A percentile compares a stretch with the other conserved stretches of the same genome.
phyloP scores from a whole-genome alignment of 1,284 basidiomycete genomes.

The Clitocybe nebularis region DNA sequence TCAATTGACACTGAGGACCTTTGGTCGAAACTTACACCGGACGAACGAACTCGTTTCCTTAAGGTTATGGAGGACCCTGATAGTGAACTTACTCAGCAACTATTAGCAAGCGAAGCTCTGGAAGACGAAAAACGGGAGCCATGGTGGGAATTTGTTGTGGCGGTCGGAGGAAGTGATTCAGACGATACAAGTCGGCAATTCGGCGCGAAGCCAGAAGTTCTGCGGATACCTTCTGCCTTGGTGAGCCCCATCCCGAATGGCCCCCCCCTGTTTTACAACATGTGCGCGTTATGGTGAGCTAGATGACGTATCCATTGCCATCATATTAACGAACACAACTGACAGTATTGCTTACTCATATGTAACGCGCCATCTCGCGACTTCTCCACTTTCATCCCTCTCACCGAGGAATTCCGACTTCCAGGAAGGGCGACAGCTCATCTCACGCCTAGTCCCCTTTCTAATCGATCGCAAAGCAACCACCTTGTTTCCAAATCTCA shows the following conservation, averaged over 20 bases:
- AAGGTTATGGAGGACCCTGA: slow-evolving; percentile 53
- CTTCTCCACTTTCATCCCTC: slow-evolving; percentile 49
- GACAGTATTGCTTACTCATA: slow-evolving; percentile 64
- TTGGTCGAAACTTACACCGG: slow-evolving; percentile 57
- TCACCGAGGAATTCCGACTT: slow-evolving; percentile 36
- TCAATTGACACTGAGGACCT: slow-evolving; percentile 56
- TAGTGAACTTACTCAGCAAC: slow-evolving; percentile 50
- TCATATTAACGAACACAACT: slow-evolving; percentile 1
- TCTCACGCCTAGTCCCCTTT: slow-evolving; percentile 59
- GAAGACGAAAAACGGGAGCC: slow-evolving; percentile 44
- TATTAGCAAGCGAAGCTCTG: slow-evolving; percentile 58
- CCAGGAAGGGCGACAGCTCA: slow-evolving; percentile 39
- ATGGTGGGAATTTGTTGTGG: slow-evolving; percentile 54
- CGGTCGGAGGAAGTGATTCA: slow-evolving; percentile 7
- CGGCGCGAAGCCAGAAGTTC: slow-evolving; percentile 40
- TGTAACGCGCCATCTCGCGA: slow-evolving; percentile 52
- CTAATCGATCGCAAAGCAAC: slow-evolving; percentile 53
- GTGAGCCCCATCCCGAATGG: slow-evolving; percentile 35
- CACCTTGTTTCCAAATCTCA: slow-evolving; percentile 42
- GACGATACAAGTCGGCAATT: slow-evolving; percentile 20
- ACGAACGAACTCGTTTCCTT: slow-evolving; percentile 58
- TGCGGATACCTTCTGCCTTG: slow-evolving; percentile 47
- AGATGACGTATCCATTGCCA: not conserved
- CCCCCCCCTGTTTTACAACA: slow-evolving; percentile 58
- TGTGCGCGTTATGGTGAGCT: slow-evolving; percentile 62